phyloP scores from a whole-genome alignment of 1,284 basidiomycete species.

The Athelia sp. region DNA sequence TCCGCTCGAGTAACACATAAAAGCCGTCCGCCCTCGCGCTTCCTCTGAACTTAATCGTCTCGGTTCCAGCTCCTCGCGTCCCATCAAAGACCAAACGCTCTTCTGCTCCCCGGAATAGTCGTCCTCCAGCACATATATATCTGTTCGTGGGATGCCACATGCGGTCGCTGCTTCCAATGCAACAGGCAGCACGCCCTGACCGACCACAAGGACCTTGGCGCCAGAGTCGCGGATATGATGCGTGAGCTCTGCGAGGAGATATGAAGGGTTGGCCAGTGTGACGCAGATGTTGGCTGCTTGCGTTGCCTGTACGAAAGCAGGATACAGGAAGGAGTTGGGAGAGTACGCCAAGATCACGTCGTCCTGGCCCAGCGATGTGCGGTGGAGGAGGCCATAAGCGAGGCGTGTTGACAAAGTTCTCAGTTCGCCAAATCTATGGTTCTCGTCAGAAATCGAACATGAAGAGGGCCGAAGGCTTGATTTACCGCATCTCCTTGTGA shows the following conservation, averaged over 20 bases:
- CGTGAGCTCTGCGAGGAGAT: constrained; percentile 42
- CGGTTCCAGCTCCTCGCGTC: not conserved
- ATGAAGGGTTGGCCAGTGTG: constrained; percentile 44
- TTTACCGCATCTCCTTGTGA: not conserved
- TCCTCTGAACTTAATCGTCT: no score
- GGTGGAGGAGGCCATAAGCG: constrained; percentile 46
- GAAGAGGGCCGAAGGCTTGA: not conserved
- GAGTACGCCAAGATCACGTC: constrained; percentile 51
- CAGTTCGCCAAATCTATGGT: constrained; percentile 31
- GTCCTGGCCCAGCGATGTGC: constrained; percentile 28
- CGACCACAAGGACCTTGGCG: not conserved
- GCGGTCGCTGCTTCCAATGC: not conserved
- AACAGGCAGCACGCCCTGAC: not conserved
- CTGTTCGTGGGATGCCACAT: not conserved
- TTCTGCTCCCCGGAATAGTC: not conserved
- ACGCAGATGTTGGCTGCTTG: constrained; percentile 49
- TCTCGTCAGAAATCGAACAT: not conserved
- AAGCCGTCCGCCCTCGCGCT: constrained; percentile 41
- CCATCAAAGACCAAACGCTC: not conserved
- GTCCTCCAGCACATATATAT: not conserved
- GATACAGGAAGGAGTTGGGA: constrained; percentile 61
- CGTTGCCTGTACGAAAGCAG: constrained; percentile 51
- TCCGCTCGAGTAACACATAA: constrained; percentile 65
- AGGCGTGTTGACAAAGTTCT: constrained; percentile 50
- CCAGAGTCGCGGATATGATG: constrained; percentile 44